A percentile compares a stretch with the other conserved stretches of the same genome.
Conservation (phyloP, 495 filamentous ascomycete species). For the Antarctomyces pellizariae region DNA sequence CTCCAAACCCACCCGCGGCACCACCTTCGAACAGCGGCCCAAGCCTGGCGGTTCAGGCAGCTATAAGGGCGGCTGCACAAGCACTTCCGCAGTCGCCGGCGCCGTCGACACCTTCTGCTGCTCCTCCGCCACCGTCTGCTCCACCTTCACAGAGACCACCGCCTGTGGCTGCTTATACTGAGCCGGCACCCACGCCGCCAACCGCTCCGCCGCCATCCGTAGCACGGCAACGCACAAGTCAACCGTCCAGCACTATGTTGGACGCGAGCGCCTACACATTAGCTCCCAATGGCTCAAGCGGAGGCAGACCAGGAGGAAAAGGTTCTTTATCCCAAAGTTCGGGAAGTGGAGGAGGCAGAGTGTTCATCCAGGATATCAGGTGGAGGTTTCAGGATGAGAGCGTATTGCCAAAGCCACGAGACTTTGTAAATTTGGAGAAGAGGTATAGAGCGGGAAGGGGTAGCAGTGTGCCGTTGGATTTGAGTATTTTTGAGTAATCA, state of each 20-base stretch:
- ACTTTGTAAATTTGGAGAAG: slow-evolving; percentile 44
- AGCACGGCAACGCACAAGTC: slow-evolving; percentile 12
- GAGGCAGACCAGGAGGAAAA: too few species aligned
- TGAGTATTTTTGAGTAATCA: slow-evolving; percentile 19
- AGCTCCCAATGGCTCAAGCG: slow-evolving; percentile 24
- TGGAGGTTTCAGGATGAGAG: slow-evolving; percentile 76
- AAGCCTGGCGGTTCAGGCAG: slow-evolving; percentile 25
- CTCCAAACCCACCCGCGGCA: slow-evolving; percentile 18
- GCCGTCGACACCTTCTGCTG: slow-evolving; percentile 16
- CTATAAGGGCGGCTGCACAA: slow-evolving; percentile 22
- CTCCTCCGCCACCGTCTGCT: slow-evolving; percentile 15
- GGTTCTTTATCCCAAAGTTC: too few species aligned
- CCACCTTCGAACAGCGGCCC: slow-evolving; percentile 12
- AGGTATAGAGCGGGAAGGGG: slow-evolving; percentile 77
- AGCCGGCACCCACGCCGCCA: slow-evolving; percentile 11
- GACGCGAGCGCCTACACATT: slow-evolving; percentile 63
- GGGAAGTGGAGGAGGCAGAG: slow-evolving; percentile 19
- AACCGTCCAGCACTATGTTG: slow-evolving; percentile 30
- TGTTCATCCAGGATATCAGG: slow-evolving; percentile 51
- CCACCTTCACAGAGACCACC: slow-evolving; percentile 10
- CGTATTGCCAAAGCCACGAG: slow-evolving; percentile 62
- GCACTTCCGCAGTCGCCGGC: slow-evolving; percentile 22
- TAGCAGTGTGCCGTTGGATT: slow-evolving; percentile 80
- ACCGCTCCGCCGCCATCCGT: slow-evolving; percentile 10
- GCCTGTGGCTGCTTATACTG: slow-evolving; percentile 14